phyloP scores from a whole-genome alignment of 2,329 filamentous ascomycete species.

The Samsoniella hepiali region DNA sequence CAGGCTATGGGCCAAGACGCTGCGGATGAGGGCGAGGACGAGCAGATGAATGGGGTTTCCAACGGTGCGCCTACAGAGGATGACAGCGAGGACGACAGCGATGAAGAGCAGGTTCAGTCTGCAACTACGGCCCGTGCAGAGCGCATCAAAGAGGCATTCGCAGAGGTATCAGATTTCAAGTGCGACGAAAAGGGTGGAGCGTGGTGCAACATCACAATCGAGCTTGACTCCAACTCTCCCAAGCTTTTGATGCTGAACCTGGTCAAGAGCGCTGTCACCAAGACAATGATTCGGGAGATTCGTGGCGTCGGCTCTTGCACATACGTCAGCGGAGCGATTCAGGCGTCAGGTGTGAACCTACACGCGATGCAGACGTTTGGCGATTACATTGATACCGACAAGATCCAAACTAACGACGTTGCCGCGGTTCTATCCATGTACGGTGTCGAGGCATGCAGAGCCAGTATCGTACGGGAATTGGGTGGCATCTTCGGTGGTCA shows the following conservation, averaged over 20 bases:
- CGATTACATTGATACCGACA: constrained; percentile 81
- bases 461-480: constrained; percentile 83
- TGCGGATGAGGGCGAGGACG: constrained; percentile 54
- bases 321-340: constrained; percentile 63
- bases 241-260: constrained; percentile 93
- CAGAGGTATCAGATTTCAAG: constrained; percentile 70
- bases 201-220: constrained; percentile 78
- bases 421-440: constrained; percentile 79
- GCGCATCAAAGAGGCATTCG: constrained; percentile 60
- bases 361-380: constrained; percentile 85
- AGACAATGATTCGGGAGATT: constrained; percentile 84
- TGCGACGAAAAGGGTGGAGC: constrained; percentile 73
- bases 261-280: constrained; percentile 75
- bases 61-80: constrained; percentile 30
- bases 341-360: constrained; percentile 84
- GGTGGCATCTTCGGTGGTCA: constrained; percentile 82
- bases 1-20: constrained; percentile 56
- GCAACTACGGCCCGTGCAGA: constrained; percentile 51
- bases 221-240: constrained; percentile 74
- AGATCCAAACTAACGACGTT: constrained; percentile 89
- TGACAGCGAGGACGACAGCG: constrained; percentile 35
- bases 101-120: constrained; percentile 38
- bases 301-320: constrained; percentile 71
- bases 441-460: constrained; percentile 89
- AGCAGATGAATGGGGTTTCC: constrained; percentile 31